These are phyloP conservation scores for Rhizopogon sp. DNA, from an alignment of 768 basidiomycete species.

Conservation along the genomic window DNA sequence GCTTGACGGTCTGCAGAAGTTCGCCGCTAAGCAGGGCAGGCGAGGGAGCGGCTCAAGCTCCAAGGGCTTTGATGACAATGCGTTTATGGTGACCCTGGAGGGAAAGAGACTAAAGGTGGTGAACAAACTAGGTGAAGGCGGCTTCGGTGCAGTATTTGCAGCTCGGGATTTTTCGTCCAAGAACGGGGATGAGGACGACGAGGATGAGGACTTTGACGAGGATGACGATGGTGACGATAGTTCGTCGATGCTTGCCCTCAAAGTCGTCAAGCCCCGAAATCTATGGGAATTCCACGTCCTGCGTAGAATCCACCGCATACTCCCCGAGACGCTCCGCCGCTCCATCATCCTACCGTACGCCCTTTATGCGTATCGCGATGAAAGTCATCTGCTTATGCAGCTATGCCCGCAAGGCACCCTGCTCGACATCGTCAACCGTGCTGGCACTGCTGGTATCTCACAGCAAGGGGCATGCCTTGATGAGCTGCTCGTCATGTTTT, in stretches of 20 bases:
- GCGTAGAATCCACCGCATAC: conserved; percentile 63
- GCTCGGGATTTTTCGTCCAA: conserved; percentile 48
- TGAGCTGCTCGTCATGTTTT: conserved; percentile 93
- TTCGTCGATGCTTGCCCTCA: conserved; percentile 70
- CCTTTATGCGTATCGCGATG: conserved; percentile 81
- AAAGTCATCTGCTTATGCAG: conserved; percentile 86
- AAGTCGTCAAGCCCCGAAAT: conserved; percentile 84
- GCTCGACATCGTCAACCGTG: conserved; percentile 87
- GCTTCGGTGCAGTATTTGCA: conserved; percentile 94
- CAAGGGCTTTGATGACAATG: conserved; percentile 31
- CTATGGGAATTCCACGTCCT: conserved; percentile 93
- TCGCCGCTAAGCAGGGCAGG: conserved; percentile 43
- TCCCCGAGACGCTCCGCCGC: conserved; percentile 52
- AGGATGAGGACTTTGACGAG: conserved; percentile 38
- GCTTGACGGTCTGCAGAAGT: conserved; percentile 71
- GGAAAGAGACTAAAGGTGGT: conserved; percentile 63
- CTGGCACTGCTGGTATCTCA: conserved; percentile 66
- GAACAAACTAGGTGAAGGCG: conserved; percentile 94
- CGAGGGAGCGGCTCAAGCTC: conserved; percentile 21
- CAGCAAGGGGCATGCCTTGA: conserved; percentile 82
- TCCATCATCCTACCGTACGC: conserved; percentile 77
- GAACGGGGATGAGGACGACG: conserved; percentile 36
- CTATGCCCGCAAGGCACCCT: conserved; percentile 89
- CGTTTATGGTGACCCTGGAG: conserved; percentile 55
- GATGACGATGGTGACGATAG: conserved; percentile 53